Conservation (phyloP, 2,329 filamentous ascomycete species). For the Orbilia brochopaga region DNA sequence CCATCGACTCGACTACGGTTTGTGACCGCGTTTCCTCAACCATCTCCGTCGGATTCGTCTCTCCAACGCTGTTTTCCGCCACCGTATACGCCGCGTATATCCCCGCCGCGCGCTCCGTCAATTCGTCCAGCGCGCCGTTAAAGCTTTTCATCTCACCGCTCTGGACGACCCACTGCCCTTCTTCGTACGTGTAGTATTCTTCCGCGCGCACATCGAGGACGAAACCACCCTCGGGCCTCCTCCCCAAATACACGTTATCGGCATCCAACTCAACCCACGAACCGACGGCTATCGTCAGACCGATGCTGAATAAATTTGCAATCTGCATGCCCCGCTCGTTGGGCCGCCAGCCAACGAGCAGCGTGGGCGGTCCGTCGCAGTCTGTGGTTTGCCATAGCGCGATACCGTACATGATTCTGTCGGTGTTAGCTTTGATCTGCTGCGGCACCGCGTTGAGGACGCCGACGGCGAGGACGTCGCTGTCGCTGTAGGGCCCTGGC, state of each 20-base stretch:
- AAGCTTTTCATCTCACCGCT: neutral
- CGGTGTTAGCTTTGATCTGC: conserved; percentile 10
- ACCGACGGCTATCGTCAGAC: conserved; percentile 4
- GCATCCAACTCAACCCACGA: conserved; percentile 31
- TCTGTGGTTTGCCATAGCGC: conserved; percentile 19
- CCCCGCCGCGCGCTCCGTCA: neutral
- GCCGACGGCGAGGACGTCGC: conserved; percentile 20
- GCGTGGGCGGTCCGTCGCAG: conserved; percentile 12
- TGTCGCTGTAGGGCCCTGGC: conserved; percentile 5
- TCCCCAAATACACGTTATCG: conserved; percentile 10
- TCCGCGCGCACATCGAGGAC: conserved; percentile 6
- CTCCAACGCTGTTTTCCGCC: neutral
- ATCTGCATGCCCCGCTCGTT: conserved; percentile 17
- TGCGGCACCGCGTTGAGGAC: conserved; percentile 25
- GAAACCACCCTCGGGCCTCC: conserved; percentile 1
- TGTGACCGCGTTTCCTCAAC: too few species aligned
- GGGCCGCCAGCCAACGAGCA: conserved; percentile 25
- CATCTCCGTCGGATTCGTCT: neutral
- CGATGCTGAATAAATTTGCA: conserved; percentile 9
- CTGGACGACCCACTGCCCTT: conserved; percentile 5
- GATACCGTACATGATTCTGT: conserved; percentile 17
- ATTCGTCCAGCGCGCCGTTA: neutral
- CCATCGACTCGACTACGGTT: too few species aligned
- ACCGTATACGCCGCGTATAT: neutral
- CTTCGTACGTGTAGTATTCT: neutral